phyloP scores from a whole-genome alignment of 1,284 basidiomycete species.

The Ceratobasidium sp. region DNA sequence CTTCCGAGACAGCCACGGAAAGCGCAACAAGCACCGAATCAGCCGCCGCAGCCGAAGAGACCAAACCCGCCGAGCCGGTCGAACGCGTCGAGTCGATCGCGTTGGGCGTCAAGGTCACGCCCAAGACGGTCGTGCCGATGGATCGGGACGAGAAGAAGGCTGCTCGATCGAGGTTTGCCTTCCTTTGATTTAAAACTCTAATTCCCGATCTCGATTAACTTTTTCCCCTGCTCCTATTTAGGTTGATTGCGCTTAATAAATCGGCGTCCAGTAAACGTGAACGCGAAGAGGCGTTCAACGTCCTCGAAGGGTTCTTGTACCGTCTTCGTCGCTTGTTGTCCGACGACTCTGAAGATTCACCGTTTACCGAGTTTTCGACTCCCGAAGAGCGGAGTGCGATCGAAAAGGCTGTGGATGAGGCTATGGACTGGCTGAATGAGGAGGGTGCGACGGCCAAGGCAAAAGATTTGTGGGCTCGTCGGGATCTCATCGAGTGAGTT shows the following conservation, averaged over 20 bases:
- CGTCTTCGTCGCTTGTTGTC: conserved; percentile 87
- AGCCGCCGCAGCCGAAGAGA: conserved; percentile 52
- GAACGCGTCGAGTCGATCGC: conserved; percentile 61
- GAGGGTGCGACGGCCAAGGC: conserved; percentile 88
- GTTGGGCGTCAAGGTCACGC: conserved; percentile 73
- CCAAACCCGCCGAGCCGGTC: conserved; percentile 54
- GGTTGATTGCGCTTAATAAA: conserved; percentile 81
- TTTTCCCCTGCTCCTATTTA: too few relatives aligned
- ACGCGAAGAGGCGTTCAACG: conserved; percentile 92
- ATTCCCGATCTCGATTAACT: conserved; percentile 16
- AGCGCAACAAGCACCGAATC: conserved; percentile 40
- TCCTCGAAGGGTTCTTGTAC: conserved; percentile 94
- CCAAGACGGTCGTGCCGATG: conserved; percentile 78
- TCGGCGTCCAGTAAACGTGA: conserved; percentile 83
- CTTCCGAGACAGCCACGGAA: conserved; percentile 56
- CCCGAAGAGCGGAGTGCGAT: conserved; percentile 78
- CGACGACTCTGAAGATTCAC: conserved; percentile 72
- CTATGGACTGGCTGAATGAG: conserved; percentile 87
- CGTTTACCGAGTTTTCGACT: conserved; percentile 86
- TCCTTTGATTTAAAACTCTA: too few relatives aligned
- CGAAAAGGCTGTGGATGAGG: conserved; percentile 74
- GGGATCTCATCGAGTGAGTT: conserved; percentile 86
- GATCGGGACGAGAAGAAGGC: conserved; percentile 78
- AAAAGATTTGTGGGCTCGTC: conserved; percentile 78
- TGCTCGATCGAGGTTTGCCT: conserved; percentile 80